These are phyloP conservation scores for Sporisorium iseilematis-ciliati DNA, from an alignment of 1,284 basidiomycete genomes.

Conservation along the genomic window DNA sequence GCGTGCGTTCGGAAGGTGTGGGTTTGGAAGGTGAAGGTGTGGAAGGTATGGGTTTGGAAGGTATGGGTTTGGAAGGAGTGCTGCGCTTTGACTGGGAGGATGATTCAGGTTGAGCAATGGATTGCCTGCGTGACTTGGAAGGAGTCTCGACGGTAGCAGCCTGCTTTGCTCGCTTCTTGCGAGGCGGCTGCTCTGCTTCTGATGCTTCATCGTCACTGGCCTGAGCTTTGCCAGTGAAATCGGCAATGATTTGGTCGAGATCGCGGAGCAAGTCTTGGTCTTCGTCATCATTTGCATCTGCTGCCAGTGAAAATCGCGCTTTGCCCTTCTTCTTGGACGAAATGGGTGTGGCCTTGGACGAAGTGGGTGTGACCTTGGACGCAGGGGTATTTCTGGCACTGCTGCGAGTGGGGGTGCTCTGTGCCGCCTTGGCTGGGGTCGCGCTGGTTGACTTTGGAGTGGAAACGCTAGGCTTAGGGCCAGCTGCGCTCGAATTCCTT, in stretches of 20 bases:
- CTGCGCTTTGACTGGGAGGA: constrained; percentile 1
- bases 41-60: no score
- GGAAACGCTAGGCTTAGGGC: constrained; percentile 2
- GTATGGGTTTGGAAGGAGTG: background rate
- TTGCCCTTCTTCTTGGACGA: constrained; percentile 29
- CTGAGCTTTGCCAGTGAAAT: background rate
- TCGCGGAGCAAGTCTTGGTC: constrained; percentile 10
- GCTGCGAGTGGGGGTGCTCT: constrained; percentile 6
- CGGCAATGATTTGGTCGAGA: constrained; percentile 22
- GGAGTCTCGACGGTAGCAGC: constrained; percentile 3
- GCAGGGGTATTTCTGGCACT: background rate
- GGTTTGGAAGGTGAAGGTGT: no score
- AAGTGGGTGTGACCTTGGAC: constrained; percentile 9
- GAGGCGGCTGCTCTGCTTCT: constrained; percentile 30
- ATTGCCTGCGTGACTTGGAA: constrained; percentile 1
- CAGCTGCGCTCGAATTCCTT: constrained; percentile 17
- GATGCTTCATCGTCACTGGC: constrained; percentile 4
- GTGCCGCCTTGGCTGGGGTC: constrained; percentile 1
- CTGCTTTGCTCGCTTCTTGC: constrained; percentile 27
- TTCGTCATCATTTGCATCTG: constrained; percentile 7
- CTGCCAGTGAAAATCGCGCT: background rate
- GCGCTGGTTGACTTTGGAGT: constrained; percentile 4
- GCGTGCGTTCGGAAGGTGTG: background rate
- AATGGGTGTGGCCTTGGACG: constrained; percentile 11
- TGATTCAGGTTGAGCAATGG: background rate